These are phyloP conservation scores for Physaria fendleri DNA, from an alignment of 345 rosid genomes.

Conservation along the genomic window DNA sequence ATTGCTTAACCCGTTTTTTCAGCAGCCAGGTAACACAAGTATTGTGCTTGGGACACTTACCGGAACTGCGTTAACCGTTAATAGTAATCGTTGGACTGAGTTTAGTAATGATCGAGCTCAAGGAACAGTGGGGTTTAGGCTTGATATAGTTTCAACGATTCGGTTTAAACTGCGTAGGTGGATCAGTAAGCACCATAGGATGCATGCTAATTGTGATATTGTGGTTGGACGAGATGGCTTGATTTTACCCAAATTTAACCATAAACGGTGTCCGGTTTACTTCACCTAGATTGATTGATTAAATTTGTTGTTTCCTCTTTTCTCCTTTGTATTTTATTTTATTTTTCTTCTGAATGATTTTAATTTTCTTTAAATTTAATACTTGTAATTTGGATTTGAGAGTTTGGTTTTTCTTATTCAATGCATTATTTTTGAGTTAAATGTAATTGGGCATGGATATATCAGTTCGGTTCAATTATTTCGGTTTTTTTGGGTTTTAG, in stretches of 20 bases:
- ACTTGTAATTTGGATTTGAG: constrained; percentile 14
- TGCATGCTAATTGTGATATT: constrained; percentile 61
- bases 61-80: constrained; percentile 57
- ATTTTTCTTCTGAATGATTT: constrained; percentile 6
- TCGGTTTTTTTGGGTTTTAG: no score
- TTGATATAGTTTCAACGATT: constrained; percentile 50
- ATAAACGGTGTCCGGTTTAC: constrained; percentile 69
- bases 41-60: constrained; percentile 30
- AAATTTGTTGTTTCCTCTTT: constrained; percentile 4
- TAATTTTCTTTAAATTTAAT: not conserved
- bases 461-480: no score
- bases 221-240: constrained; percentile 55
- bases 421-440: constrained; percentile 2
- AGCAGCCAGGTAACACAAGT: constrained; percentile 66
- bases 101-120: constrained; percentile 49
- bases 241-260: constrained; percentile 38
- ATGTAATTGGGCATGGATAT: no score
- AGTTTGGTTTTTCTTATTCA: constrained; percentile 7
- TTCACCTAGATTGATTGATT: constrained; percentile 42
- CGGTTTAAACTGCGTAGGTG: constrained; percentile 61
- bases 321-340: constrained; percentile 2
- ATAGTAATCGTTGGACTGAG: constrained; percentile 56
- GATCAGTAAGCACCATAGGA: constrained; percentile 48
- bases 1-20: constrained; percentile 42
- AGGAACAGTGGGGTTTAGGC: constrained; percentile 51